These are phyloP conservation scores for Tolypocladium amazonense DNA, from an alignment of 2,329 filamentous ascomycete species.

Conservation along the genomic window DNA sequence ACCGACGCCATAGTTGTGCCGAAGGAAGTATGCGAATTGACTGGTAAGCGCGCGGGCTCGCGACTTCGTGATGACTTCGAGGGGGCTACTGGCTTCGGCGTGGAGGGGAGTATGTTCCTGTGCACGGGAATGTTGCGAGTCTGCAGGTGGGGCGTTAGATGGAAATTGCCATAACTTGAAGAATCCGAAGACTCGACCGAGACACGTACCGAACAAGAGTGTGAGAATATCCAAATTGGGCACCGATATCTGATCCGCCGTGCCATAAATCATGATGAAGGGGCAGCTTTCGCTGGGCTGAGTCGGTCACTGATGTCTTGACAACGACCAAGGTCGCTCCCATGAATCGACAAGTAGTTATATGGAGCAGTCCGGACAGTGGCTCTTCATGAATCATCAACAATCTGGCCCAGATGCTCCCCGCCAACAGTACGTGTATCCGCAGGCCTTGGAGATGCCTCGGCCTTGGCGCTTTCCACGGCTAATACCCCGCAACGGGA, in stretches of 20 bases:
- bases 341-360: too few relatives aligned
- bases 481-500: neutral
- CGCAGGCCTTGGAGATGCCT: neutral
- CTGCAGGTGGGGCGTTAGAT: conserved; percentile 10
- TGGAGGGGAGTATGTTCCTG: conserved; percentile 43
- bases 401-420: neutral
- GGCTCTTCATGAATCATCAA: neutral
- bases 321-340: neutral
- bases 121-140: conserved; percentile 20
- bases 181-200: neutral
- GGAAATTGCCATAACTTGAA: neutral
- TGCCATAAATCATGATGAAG: neutral
- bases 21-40: conserved; percentile 43
- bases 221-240: conserved; percentile 32
- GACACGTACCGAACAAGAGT: conserved; percentile 27
- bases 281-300: neutral
- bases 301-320: neutral
- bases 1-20: conserved; percentile 41
- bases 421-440: neutral
- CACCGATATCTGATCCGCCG: conserved; percentile 6
- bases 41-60: conserved; percentile 36
- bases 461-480: neutral
- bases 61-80: conserved; percentile 41
- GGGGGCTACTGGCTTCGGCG: conserved; percentile 44
- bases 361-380: too few relatives aligned